Base-by-base conservation (phyloP, 257 asterid species). In the Solanum chilense region DNA sequence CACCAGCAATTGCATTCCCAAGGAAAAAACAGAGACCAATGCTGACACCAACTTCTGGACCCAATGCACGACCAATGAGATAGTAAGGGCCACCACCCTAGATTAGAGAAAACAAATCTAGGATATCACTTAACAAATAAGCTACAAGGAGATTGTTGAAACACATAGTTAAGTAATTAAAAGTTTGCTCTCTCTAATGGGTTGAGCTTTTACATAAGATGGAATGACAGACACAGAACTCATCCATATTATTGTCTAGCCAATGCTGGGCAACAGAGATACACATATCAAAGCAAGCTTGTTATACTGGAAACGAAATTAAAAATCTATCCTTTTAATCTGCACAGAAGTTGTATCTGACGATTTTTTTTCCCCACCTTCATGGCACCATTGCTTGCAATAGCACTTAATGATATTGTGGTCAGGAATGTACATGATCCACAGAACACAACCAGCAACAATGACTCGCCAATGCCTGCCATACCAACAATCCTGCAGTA, bases 21-120 rank as follows among this genome's bases (percentile, higher is more conserved):
- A 97, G 98, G 93, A 97, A 97, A 94, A 97, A 97, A 86, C 99
- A 97, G 58, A 97, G 94, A 85, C 99, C 99, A 78, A 97, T 97
- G 96, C 99, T 97, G 80, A 97, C 98, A 74, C 99, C 99, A 90
- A 97, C 99, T 90, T 97, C 99, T 31, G 99, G 99, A 89, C 98
- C 98, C 96, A 97, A 93, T 87, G 99, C 98, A 88, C 99, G 99
- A 87, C 99, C 99, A 86, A 97, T 97, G 84, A 97, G 98, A 92
- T 97, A 97, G 90, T 97, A 97, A 87, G 99, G 99, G 33, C 99
- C 99, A 85, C 99, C 99, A 86, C 99, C 99, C 99, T 97, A 87
- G 87, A 90, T 85, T 84, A 90, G 80, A 77, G 84, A 77, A 39
- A 77, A 77, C 84, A 77, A 77, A 44, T 44, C 41, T 44, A 44